Percentiles rank a stretch among this genome's conserved stretches.
phyloP scores from a whole-genome alignment of 179 eudicot genomes.

The Corrigiola litoralis region DNA sequence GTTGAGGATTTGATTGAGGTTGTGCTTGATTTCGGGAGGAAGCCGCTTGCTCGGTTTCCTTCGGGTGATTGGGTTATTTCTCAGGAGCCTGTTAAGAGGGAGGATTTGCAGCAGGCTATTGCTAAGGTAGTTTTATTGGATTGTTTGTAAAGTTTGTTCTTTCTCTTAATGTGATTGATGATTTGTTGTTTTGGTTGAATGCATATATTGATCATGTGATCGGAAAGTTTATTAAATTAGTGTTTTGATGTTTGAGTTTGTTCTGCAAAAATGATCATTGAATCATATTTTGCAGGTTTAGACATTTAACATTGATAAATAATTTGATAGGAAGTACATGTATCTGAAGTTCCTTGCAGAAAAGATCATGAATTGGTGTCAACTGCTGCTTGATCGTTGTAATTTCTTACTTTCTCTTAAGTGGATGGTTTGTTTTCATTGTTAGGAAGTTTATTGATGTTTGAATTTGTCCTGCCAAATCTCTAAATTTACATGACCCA shows the following conservation, averaged over 20 bases:
- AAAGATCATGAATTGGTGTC: too few species aligned
- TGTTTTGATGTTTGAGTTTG: too few species aligned
- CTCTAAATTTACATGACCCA: not conserved
- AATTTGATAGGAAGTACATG: too few species aligned
- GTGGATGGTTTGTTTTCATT: too few species aligned
- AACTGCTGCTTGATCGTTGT: too few species aligned
- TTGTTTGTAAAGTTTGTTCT: not conserved
- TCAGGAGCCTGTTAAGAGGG: constrained; percentile 60
- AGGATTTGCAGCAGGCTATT: constrained; percentile 75
- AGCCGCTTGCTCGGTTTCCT: constrained; percentile 90
- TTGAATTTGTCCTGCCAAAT: not conserved
- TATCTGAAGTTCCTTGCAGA: too few species aligned
- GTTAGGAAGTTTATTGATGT: not conserved
- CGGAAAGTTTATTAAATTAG: too few species aligned
- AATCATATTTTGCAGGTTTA: too few species aligned
- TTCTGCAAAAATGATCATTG: too few species aligned
- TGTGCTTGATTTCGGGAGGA: constrained; percentile 91
- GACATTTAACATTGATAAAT: too few species aligned
- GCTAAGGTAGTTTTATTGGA: constrained; percentile 54
- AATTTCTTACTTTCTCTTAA: too few species aligned
- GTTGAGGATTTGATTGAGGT: constrained; percentile 72
- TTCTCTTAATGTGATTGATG: not conserved
- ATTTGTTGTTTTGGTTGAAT: not conserved
- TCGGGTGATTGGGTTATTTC: constrained; percentile 94
- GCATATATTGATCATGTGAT: not conserved